A percentile compares a stretch with the other conserved stretches of the same genome.
Conservation (phyloP, 345 rosid genomes). For the Rhodamnia argentea region DNA sequence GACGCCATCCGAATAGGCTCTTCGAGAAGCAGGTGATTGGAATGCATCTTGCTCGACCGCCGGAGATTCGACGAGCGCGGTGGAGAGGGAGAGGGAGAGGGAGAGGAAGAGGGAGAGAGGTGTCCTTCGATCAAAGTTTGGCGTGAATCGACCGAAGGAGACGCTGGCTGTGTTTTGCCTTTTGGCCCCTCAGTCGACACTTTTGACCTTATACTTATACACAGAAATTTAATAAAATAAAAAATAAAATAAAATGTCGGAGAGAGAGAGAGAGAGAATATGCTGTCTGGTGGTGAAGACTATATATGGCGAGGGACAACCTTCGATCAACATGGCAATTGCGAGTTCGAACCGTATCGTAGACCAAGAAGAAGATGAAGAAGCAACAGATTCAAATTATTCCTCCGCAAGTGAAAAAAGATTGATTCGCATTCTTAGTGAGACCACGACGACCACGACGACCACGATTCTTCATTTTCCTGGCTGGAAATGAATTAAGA, state of each 20-base stretch:
- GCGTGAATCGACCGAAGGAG: background rate
- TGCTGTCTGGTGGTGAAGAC: background rate
- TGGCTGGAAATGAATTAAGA: background rate
- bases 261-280: background rate
- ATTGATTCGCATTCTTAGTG: background rate
- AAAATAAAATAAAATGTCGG: background rate
- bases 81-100: background rate
- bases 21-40: slow-evolving; percentile 87
- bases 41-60: slow-evolving; percentile 55
- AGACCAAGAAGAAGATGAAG: background rate
- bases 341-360: background rate
- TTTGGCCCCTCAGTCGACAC: background rate
- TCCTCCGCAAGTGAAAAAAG: background rate
- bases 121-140: background rate
- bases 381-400: background rate
- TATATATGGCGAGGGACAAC: background rate
- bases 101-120: background rate
- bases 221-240: background rate
- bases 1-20: slow-evolving; percentile 99
- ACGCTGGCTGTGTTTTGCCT: background rate
- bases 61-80: background rate
- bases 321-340: background rate
- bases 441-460: background rate
- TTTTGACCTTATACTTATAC: background rate
- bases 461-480: background rate